These are phyloP conservation scores for Metschnikowia hibisci DNA, from an alignment of 805 yeast genomes.

Conservation along the genomic window DNA sequence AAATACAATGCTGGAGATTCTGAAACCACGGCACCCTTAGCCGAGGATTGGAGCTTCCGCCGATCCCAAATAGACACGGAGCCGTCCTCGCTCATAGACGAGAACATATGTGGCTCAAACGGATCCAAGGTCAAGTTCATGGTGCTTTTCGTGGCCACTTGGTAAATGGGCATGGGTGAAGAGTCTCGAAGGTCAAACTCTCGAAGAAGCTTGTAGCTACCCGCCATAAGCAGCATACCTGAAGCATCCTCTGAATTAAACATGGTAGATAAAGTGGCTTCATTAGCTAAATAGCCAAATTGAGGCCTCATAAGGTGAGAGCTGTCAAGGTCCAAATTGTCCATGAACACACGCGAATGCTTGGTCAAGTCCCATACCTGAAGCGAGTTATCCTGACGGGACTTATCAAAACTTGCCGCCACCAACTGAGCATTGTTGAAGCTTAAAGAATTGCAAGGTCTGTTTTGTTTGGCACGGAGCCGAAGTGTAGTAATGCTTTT, in stretches of 20 bases:
- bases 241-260: conserved; percentile 39
- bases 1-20: conserved; percentile 60
- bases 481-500: conserved; percentile 33
- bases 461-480: conserved; percentile 57
- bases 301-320: conserved; percentile 52
- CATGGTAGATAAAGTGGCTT: conserved; percentile 63
- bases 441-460: conserved; percentile 73
- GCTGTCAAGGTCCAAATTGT: conserved; percentile 29
- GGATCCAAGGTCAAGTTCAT: conserved; percentile 68
- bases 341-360: conserved; percentile 37
- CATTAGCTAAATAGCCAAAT: conserved; percentile 62
- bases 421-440: conserved; percentile 63
- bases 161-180: conserved; percentile 50
- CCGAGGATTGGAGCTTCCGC: conserved; percentile 44
- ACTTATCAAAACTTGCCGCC: conserved; percentile 77
- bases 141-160: conserved; percentile 71
- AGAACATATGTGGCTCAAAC: conserved; percentile 60
- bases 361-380: conserved; percentile 77
- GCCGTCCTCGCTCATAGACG: conserved; percentile 80
- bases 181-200: conserved; percentile 72
- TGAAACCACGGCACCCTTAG: conserved; percentile 23
- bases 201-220: conserved; percentile 71
- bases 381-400: conserved; percentile 69
- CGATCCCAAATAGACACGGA: conserved; percentile 81
- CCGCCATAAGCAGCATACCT: conserved; percentile 49